Conservation (phyloP, 2,329 filamentous ascomycete species). For the Hypoxylon sp. region DNA sequence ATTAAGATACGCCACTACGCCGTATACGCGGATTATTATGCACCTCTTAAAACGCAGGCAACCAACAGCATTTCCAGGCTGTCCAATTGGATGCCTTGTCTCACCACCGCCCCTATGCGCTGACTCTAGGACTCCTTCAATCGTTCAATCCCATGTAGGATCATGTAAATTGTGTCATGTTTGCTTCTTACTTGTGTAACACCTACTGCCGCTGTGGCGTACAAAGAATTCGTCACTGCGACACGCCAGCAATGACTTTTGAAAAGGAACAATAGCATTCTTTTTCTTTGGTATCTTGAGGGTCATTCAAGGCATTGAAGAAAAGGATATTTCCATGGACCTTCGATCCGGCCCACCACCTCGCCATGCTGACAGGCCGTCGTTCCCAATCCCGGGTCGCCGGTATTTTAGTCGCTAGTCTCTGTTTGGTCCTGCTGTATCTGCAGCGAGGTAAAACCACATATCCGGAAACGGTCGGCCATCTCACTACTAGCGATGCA, state of each 20-base stretch:
- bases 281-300: not conserved
- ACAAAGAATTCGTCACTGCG: conserved; percentile 4
- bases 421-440: conserved; percentile 1
- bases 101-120: not conserved
- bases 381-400: conserved; percentile 10
- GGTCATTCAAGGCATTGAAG: not conserved
- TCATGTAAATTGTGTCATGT: not conserved
- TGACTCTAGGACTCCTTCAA: not conserved
- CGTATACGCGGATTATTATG: not conserved
- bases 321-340: not conserved
- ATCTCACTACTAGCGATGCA: not conserved
- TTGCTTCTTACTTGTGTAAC: not conserved
- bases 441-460: not conserved
- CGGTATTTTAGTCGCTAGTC: conserved; percentile 2
- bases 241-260: not conserved
- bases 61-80: not conserved
- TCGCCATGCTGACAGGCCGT: conserved; percentile 15
- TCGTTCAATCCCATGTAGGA: not conserved
- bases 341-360: not conserved
- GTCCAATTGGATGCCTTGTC: not conserved
- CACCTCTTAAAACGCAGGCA: not conserved
- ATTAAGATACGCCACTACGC: not conserved
- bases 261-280: not conserved
- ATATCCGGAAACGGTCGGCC: not conserved
- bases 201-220: not conserved